Base-by-base conservation (phyloP, 768 basidiomycete genomes). In the Polyporus arcularius region DNA sequence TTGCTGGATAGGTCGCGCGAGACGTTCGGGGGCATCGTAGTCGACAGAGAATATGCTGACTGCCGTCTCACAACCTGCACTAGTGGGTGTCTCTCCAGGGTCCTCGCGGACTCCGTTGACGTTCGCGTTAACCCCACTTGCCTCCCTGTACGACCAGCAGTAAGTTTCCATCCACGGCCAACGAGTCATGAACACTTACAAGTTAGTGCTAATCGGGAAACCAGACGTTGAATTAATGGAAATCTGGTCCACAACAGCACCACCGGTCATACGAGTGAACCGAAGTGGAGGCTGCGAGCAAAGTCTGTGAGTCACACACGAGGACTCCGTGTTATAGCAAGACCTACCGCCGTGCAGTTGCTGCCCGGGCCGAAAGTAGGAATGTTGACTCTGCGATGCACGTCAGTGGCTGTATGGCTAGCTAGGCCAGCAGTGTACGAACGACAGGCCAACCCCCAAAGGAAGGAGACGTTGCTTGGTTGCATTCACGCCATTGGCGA, bases 31-130 rank as follows among this genome's bases (percentile, higher is more conserved):
- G 16, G 73, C 73, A 52, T 74, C 73, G 40, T 74, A 74, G 42
- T 74, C 73, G 32, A 72, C 60, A 18, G 64, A 49, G 64, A 72
- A 73, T 18, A 74, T 64, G 53, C 69, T 70, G 51, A 74, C 71
- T 4, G 71, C 59, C 0, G 71, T 69, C 64, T 65, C 40, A 62
- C 73, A 73, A 18, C 49, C 53, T 4, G 68, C 65, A 45, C 67
- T 69, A 15, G 67, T 64, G 3, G 58, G 55, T 0, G 69, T 73
- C 62, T 74, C 73, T 43, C 71, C 67, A 21, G 72, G 72, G 26
- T 73, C 67, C 30, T 58, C 61, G 12, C 53, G 59, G 32, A 60
- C 49, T 30, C 73, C 72, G 48, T 65, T 69, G 53, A 72, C 54
- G 41, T 64, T 63, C 5, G 62, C 56, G 47, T 74, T 74, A 14